These are phyloP conservation scores for Calonectria multiphialidica DNA, from an alignment of 2,329 filamentous ascomycete genomes.

Conservation along the genomic window DNA sequence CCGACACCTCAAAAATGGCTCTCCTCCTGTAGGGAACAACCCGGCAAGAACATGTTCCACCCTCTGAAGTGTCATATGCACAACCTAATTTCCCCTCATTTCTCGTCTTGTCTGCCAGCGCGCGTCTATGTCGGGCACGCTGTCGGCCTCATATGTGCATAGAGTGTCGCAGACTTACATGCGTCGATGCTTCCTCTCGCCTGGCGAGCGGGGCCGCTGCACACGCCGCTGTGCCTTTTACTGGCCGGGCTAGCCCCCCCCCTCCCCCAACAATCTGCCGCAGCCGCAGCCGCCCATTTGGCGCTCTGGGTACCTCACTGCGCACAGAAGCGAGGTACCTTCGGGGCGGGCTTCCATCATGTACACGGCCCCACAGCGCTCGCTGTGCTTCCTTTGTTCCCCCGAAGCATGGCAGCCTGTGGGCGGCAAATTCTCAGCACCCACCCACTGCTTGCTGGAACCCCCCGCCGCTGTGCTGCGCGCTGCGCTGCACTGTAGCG, in stretches of 20 bases:
- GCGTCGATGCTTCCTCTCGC: slow-evolving; percentile 12
- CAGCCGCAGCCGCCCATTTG: slow-evolving; percentile 10
- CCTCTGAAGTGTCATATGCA: slow-evolving; percentile 19
- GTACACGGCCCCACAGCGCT: not conserved
- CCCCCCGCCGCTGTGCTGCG: not conserved
- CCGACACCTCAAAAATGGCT: slow-evolving; percentile 4
- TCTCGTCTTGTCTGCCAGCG: not conserved
- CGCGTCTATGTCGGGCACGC: not conserved
- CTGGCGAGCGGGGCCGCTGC: slow-evolving; percentile 18
- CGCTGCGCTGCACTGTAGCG: slow-evolving; percentile 7
- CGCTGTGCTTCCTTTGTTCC: not conserved
- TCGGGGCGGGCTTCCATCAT: not conserved
- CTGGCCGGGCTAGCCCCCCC: not conserved
- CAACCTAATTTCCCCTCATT: slow-evolving; percentile 14
- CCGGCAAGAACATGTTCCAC: slow-evolving; percentile 19
- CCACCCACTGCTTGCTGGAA: not conserved
- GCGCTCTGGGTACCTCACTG: not conserved
- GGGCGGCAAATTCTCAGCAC: not conserved
- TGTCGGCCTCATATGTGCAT: slow-evolving; percentile 17
- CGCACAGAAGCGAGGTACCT: slow-evolving; percentile 7
- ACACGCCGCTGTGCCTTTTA: slow-evolving; percentile 6
- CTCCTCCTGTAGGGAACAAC: slow-evolving; percentile 18
- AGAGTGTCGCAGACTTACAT: slow-evolving; percentile 19
- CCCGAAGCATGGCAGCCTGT: not conserved
- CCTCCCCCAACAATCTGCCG: slow-evolving; percentile 3